These are phyloP conservation scores for Arctostaphylos glauca DNA, from an alignment of 148 eudicot species.

Conservation along the genomic window DNA sequence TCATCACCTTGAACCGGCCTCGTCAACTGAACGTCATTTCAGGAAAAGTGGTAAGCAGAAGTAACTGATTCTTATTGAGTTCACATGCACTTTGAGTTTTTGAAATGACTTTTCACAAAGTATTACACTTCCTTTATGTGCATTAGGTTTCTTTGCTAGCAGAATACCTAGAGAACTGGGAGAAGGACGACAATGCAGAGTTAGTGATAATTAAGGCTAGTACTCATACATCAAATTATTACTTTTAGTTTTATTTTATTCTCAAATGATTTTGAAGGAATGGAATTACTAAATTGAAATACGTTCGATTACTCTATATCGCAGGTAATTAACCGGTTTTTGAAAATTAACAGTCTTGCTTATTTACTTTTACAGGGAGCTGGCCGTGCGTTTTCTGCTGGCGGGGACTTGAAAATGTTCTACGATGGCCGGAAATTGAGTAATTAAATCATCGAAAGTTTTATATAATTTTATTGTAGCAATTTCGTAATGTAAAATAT, in stretches of 20 bases:
- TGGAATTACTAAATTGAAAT: background rate
- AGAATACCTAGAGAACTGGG: conserved; percentile 84
- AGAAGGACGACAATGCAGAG: conserved; percentile 67
- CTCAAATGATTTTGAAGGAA: background rate
- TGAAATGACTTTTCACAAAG: conserved; percentile 1
- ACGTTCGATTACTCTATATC: background rate
- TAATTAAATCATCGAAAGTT: conserved; percentile 25
- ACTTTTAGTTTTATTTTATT: background rate
- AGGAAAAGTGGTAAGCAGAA: conserved; percentile 59
- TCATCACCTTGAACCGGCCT: conserved; percentile 84
- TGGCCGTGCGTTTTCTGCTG: conserved; percentile 98
- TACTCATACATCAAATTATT: conserved; percentile 10
- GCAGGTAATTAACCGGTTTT: too few relatives aligned
- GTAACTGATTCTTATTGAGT: background rate
- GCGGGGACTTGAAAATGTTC: conserved; percentile 92
- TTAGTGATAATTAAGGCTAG: conserved; percentile 80
- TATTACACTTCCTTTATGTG: conserved; percentile 11
- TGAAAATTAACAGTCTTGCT: conserved; percentile 4
- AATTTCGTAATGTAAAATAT: background rate
- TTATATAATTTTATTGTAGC: background rate
- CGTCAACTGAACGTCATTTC: conserved; percentile 87
- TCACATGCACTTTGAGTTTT: background rate
- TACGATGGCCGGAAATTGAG: conserved; percentile 66
- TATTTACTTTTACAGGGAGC: conserved; percentile 57
- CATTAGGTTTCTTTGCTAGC: conserved; percentile 73